Evolutionary conservation across 805 yeast species (phyloP), one percentile per base, ranked within the genome.

Genomic region (Tetrapisispora namnaoensis): DNA sequence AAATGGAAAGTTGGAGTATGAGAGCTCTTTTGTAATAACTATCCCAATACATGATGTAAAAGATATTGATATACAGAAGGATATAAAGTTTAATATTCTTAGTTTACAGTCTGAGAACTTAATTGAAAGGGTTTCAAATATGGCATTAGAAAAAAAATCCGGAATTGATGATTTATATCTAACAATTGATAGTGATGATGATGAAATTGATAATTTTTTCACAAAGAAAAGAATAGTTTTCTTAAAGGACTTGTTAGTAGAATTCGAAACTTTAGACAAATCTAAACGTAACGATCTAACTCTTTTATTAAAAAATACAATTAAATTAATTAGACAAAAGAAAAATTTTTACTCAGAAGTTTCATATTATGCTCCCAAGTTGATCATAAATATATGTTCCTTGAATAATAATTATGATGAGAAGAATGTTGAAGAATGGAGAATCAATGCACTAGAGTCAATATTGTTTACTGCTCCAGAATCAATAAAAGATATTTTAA

Each of bases 161-260:
- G 18, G 18, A 9, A 5, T 37, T 17, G 34, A 21, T 14, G 18
- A 45, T 21, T 20, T 45, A 27, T 16, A n/a, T 2, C 18, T 40
- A 24, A 10, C 13, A 2, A 28, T 32, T 9, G 65, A 57, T 46
- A 59, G 59, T 49, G 68, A 59, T 35, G 66, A 62, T 37, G 68
- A 63, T 38, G 30, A 38, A 21, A 37, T 18, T 20, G 24, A 24
- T 37, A 17, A 38, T 20, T 21, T 6, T 20, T 38, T n/a, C 17
- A 40, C 43, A 40, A 24, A 40, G 22, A 66, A 65, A 8, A 71
- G 70, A 46, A 82, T 83, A 16, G 83, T 86, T 1, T 91, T 87
- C 56, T 65, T 91, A 37, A 82, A 84, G 53, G 95, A 88, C 52
- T 67, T 90, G 20, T 57, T 87, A 4, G 65, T 69, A 14, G 84